Percentiles rank a stretch among this genome's conserved stretches.
Conservation (phyloP, 2,329 filamentous ascomycete species). For the Chaetomiaceae sp. region DNA sequence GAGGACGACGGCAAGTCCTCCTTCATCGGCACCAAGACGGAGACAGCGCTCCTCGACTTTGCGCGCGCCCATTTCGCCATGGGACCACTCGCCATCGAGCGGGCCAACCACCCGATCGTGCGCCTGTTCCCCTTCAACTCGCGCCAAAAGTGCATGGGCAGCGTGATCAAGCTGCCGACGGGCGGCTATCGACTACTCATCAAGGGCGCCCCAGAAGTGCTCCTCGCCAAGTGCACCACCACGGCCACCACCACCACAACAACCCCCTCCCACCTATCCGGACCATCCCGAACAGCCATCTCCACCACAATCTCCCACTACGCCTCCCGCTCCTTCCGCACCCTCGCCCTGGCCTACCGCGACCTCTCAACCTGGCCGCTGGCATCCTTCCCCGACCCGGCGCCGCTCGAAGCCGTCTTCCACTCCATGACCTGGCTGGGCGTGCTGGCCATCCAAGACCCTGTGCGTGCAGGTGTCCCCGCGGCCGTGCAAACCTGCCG, state of each 20-base stretch:
- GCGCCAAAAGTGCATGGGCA: constrained; percentile 62
- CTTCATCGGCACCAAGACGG: constrained; percentile 73
- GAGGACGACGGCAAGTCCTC: constrained; percentile 53
- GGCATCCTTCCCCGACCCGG: constrained; percentile 37
- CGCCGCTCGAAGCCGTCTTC: constrained; percentile 49
- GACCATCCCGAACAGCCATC: neutral
- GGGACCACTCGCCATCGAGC: constrained; percentile 54
- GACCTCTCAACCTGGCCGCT: constrained; percentile 63
- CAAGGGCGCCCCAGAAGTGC: constrained; percentile 49
- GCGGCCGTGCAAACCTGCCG: constrained; percentile 51
- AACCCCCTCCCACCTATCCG: neutral
- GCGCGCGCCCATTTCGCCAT: constrained; percentile 62
- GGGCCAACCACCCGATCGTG: constrained; percentile 50
- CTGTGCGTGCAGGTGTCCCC: constrained; percentile 60
- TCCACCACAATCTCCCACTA: constrained; percentile 2
- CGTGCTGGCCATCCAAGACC: constrained; percentile 66
- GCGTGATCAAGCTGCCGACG: constrained; percentile 52
- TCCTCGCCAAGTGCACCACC: constrained; percentile 40
- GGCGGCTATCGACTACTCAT: constrained; percentile 53
- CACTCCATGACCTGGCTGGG: constrained; percentile 58
- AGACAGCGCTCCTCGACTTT: constrained; percentile 69
- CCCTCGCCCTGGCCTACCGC: constrained; percentile 60
- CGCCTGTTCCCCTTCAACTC: constrained; percentile 39
- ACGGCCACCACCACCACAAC: constrained; percentile 14
- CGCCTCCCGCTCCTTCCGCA: constrained; percentile 17